Percentiles rank a stretch among this genome's conserved stretches.
These are phyloP conservation scores for Hamamelis virginiana DNA, from an alignment of 164 flowering plant species.

Conservation along the genomic window DNA sequence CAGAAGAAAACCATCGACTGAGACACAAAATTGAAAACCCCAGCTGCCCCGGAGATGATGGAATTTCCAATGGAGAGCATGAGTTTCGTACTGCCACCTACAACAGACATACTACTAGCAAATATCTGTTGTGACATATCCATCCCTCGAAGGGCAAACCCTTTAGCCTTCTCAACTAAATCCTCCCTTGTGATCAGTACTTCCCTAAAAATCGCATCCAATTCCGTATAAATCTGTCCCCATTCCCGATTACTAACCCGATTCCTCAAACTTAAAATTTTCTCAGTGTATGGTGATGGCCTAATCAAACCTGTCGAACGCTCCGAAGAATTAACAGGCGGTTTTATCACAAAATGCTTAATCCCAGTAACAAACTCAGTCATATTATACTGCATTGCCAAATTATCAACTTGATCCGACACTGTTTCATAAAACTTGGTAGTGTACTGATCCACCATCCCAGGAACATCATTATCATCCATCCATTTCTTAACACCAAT, in stretches of 20 bases:
- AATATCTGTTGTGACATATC: conserved; percentile 67
- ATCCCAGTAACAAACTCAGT: conserved; percentile 81
- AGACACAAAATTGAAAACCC: conserved; percentile 74
- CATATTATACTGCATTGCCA: conserved; percentile 84
- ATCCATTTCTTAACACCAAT: conserved; percentile 89
- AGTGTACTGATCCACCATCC: conserved; percentile 71
- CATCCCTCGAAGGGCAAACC: conserved; percentile 66
- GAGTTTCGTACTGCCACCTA: conserved; percentile 71
- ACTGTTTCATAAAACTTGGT: conserved; percentile 67
- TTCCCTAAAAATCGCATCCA: conserved; percentile 66
- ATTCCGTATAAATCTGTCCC: conserved; percentile 63
- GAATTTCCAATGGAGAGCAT: conserved; percentile 56
- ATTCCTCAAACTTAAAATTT: conserved; percentile 51
- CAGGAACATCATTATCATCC: conserved; percentile 91
- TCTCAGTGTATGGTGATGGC: conserved; percentile 68
- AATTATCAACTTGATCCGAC: conserved; percentile 68
- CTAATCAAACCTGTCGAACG: conserved; percentile 42
- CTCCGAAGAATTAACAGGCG: conserved; percentile 35
- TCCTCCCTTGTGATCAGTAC: conserved; percentile 63
- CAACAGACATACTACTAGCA: conserved; percentile 60
- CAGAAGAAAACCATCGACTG: conserved; percentile 85
- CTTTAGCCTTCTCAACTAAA: conserved; percentile 80
- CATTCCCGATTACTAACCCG: conserved; percentile 60
- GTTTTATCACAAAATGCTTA: conserved; percentile 65
- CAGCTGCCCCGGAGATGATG: conserved; percentile 87